Percentiles rank a stretch among this genome's conserved stretches.
Conservation (phyloP, 768 basidiomycete genomes). For the Pleurotus salmoneostramineus region DNA sequence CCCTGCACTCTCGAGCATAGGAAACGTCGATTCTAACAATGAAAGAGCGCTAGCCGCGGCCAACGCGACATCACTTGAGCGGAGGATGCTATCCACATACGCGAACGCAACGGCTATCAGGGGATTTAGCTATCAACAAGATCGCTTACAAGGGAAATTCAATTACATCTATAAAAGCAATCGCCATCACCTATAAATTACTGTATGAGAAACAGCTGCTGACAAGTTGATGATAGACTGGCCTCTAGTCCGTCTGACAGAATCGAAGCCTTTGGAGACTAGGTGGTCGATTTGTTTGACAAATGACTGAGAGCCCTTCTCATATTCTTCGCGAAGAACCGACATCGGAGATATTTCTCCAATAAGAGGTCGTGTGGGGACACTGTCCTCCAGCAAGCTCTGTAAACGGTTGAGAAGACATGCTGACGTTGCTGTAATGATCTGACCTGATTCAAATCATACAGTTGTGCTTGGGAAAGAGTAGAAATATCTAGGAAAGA, state of each 20-base stretch:
- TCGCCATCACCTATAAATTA: conserved; percentile 71
- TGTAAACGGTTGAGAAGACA: neutral
- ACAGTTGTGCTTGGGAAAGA: neutral
- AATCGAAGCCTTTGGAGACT: conserved; percentile 53
- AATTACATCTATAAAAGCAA: conserved; percentile 86
- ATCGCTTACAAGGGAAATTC: neutral
- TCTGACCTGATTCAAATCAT: conserved; percentile 3
- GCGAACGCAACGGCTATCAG: conserved; percentile 74
- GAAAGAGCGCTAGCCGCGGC: conserved; percentile 50
- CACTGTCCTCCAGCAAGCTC: conserved; percentile 4
- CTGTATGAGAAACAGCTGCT: neutral
- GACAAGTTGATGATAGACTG: conserved; percentile 14
- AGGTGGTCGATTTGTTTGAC: conserved; percentile 76
- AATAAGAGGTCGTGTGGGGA: conserved; percentile 43
- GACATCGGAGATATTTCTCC: conserved; percentile 48
- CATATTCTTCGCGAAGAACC: conserved; percentile 63
- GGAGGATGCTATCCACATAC: conserved; percentile 69
- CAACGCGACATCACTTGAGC: conserved; percentile 35
- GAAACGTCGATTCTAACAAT: conserved; percentile 43
- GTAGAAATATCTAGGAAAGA: neutral
- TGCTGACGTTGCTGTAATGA: neutral
- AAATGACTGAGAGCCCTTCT: conserved; percentile 54
- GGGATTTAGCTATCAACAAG: conserved; percentile 12
- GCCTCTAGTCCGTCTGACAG: conserved; percentile 72
- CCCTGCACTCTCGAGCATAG: conserved; percentile 49